These are phyloP conservation scores for Dunaliella primolecta DNA, from an alignment of 139 green algal genomes.

Conservation along the genomic window DNA sequence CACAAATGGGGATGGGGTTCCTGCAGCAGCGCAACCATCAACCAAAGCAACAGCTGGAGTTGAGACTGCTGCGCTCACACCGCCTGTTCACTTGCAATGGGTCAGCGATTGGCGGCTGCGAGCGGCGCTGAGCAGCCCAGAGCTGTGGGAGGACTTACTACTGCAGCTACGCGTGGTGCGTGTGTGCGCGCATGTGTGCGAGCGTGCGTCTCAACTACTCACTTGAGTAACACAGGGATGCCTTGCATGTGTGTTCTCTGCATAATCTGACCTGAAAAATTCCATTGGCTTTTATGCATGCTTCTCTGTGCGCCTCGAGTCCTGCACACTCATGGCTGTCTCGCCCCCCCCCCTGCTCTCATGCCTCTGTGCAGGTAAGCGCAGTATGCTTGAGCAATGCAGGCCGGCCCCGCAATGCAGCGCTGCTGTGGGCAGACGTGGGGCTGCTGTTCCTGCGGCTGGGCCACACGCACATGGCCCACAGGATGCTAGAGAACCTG, in stretches of 20 bases:
- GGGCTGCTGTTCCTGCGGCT: not conserved
- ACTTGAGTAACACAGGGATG: no score
- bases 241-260: no score
- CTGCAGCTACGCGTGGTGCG: not conserved
- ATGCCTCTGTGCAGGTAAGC: not conserved
- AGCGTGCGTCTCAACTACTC: no score
- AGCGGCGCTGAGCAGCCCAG: not conserved
- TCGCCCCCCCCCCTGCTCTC: no score
- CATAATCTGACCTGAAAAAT: no score
- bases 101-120: not conserved
- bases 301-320: no score
- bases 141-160: not conserved
- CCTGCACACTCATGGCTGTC: no score
- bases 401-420: not conserved
- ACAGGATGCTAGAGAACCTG: slow-evolving; percentile 14
- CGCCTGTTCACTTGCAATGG: not conserved
- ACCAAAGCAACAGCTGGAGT: no score
- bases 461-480: not conserved
- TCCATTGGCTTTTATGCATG: no score
- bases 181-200: not conserved
- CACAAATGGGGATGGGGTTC: no score
- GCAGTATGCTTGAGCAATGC: not conserved
- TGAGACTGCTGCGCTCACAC: not conserved
- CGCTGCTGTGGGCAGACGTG: slow-evolving; percentile 11
- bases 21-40: no score